phyloP scores from a whole-genome alignment of 1,284 basidiomycete genomes.

The Trichosporon faecale region DNA sequence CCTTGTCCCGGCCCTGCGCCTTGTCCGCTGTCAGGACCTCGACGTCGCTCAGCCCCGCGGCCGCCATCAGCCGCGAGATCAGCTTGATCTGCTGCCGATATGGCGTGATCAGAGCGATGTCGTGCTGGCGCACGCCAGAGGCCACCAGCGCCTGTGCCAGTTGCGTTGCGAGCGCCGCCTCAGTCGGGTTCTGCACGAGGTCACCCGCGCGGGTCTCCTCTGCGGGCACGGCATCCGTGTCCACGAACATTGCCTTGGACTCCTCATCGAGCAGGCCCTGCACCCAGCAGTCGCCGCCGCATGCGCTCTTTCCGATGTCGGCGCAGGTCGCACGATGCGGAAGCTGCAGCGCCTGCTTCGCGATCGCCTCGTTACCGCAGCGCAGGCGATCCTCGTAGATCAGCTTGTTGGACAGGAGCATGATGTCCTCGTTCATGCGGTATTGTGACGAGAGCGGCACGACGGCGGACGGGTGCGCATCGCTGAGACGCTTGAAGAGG shows the following conservation, averaged over 20 bases:
- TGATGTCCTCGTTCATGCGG: slow-evolving; percentile 95
- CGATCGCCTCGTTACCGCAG: slow-evolving; percentile 73
- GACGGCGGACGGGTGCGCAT: slow-evolving; percentile 78
- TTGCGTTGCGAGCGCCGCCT: slow-evolving; percentile 63
- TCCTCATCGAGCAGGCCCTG: slow-evolving; percentile 63
- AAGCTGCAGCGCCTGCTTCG: slow-evolving; percentile 61
- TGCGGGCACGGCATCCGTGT: slow-evolving; percentile 78
- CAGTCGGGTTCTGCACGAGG: slow-evolving; percentile 80
- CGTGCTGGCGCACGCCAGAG: slow-evolving; percentile 64
- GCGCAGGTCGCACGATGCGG: slow-evolving; percentile 54
- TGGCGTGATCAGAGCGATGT: slow-evolving; percentile 84
- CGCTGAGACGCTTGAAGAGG: slow-evolving; percentile 81
- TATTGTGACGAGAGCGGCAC: slow-evolving; percentile 84
- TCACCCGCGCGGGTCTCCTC: slow-evolving; percentile 77
- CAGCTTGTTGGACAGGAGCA: slow-evolving; percentile 84
- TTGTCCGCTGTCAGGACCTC: slow-evolving; percentile 94
- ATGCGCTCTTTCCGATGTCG: slow-evolving; percentile 45
- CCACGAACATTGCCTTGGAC: slow-evolving; percentile 85
- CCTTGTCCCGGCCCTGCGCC: slow-evolving; percentile 94
- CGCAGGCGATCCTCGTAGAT: slow-evolving; percentile 76
- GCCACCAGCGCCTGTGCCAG: slow-evolving; percentile 63
- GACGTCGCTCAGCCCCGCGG: slow-evolving; percentile 53
- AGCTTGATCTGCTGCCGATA: slow-evolving; percentile 96
- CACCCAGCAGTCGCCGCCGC: slow-evolving; percentile 65
- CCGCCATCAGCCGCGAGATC: slow-evolving; percentile 60